Percentiles rank a stretch among this genome's conserved stretches.
Evolutionary conservation across 1,284 basidiomycete genomes (phyloP).

Genomic region (Ceratobasidium sp.): DNA sequence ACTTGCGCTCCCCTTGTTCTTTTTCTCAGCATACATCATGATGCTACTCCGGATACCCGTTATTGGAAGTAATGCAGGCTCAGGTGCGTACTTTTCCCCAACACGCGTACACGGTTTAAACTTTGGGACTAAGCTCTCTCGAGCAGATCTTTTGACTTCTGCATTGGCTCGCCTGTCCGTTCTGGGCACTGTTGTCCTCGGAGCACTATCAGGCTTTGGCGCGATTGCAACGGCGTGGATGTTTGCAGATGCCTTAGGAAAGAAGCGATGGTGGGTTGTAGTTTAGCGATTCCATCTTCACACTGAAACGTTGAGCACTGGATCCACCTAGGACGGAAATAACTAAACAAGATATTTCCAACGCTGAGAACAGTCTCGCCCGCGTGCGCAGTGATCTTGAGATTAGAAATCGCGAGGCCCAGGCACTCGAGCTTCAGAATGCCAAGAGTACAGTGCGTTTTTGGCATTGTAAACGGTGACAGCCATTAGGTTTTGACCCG

Average conservation of each 20-base stretch:
- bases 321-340: constrained; percentile 57
- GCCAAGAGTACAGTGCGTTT: constrained; percentile 32
- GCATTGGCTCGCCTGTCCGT: constrained; percentile 76
- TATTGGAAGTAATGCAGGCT: background rate
- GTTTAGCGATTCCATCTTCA: background rate
- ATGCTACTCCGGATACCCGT: constrained; percentile 33
- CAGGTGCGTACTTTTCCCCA: constrained; percentile 18
- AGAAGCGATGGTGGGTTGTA: constrained; percentile 65
- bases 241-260: constrained; percentile 52
- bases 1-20: constrained; percentile 33
- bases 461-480: constrained; percentile 37
- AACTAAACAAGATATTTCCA: constrained; percentile 65
- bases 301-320: constrained; percentile 12
- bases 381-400: constrained; percentile 67
- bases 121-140: background rate
- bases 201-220: constrained; percentile 79
- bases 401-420: constrained; percentile 59
- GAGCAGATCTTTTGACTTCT: constrained; percentile 61
- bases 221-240: constrained; percentile 64
- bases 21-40: constrained; percentile 34
- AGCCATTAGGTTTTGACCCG: background rate
- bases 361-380: constrained; percentile 66
- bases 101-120: no score
- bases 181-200: constrained; percentile 77
- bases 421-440: constrained; percentile 48